Evolutionary conservation across 208 protist species (phyloP).

Genomic region (Leishmania gerbilli): DNA sequence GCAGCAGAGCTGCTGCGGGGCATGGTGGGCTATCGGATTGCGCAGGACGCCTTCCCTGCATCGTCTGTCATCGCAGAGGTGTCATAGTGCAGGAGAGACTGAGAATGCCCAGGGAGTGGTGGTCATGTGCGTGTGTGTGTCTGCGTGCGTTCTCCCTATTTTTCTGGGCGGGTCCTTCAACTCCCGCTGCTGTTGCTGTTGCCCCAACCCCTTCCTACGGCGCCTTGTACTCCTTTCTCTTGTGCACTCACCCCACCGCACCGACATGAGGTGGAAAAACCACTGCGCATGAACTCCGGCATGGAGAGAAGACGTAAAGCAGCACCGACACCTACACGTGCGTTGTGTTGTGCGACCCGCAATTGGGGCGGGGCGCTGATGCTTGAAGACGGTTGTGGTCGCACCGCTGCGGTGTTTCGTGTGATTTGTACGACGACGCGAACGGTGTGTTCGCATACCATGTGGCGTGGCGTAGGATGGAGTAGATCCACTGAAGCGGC

Average conservation of each 20-base stretch:
- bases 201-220: background rate
- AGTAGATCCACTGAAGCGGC: background rate
- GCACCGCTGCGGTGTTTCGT: background rate
- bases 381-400: background rate
- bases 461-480: background rate
- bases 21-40: slow-evolving; percentile 38
- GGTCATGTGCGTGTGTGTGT: background rate
- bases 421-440: background rate
- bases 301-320: background rate
- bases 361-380: background rate
- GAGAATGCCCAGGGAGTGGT: background rate
- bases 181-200: background rate
- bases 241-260: background rate
- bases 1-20: slow-evolving; percentile 39
- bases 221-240: background rate
- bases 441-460: background rate
- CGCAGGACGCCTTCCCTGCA: slow-evolving; percentile 29
- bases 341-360: background rate
- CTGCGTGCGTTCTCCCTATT: background rate
- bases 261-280: background rate
- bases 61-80: slow-evolving; percentile 6
- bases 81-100: background rate
- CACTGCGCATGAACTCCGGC: background rate
- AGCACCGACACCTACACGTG: background rate
- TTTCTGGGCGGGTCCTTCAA: background rate